Percentiles rank a stretch among this genome's conserved stretches.
Conservation (phyloP, 306 rosid species). For the Vigna trinervia region DNA sequence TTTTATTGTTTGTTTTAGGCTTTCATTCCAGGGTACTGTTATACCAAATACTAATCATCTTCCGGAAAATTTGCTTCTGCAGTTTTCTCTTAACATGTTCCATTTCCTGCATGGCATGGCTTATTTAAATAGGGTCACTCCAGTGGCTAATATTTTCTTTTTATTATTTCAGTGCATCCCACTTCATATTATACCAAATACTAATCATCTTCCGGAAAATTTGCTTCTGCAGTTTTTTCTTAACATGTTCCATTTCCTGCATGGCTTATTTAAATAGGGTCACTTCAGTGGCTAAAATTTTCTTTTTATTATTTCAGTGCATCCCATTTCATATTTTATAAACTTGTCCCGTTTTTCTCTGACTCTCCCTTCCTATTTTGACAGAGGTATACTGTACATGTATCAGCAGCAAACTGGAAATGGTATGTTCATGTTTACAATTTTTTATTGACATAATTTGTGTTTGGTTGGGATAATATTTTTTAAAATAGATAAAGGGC, state of each 20-base stretch:
- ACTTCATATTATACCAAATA: conserved; percentile 5
- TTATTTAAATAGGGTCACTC: conserved; percentile 16
- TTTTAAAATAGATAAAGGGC: background rate
- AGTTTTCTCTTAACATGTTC: conserved; percentile 1
- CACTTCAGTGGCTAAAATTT: conserved; percentile 10
- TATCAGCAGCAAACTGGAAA: conserved; percentile 85
- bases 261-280: conserved; percentile 4
- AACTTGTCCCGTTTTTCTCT: conserved; percentile 24
- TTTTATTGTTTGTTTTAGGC: conserved; percentile 1
- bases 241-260: conserved; percentile 2
- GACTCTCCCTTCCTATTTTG: conserved; percentile 43
- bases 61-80: background rate
- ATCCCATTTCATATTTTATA: conserved; percentile 8
- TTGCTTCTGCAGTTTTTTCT: background rate
- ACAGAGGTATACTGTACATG: conserved; percentile 79
- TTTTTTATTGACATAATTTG: conserved; percentile 3
- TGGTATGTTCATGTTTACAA: conserved; percentile 60
- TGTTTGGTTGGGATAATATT: conserved; percentile 21
- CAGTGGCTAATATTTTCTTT: conserved; percentile 1
- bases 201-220: background rate
- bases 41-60: conserved; percentile 25
- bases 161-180: conserved; percentile 30
- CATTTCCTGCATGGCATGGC: background rate
- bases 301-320: conserved; percentile 31
- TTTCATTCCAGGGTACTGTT: conserved; percentile 24